Percentiles rank a stretch among this genome's conserved stretches.
Conservation (phyloP, 805 yeast species). For the Hyphopichia homilentoma region DNA sequence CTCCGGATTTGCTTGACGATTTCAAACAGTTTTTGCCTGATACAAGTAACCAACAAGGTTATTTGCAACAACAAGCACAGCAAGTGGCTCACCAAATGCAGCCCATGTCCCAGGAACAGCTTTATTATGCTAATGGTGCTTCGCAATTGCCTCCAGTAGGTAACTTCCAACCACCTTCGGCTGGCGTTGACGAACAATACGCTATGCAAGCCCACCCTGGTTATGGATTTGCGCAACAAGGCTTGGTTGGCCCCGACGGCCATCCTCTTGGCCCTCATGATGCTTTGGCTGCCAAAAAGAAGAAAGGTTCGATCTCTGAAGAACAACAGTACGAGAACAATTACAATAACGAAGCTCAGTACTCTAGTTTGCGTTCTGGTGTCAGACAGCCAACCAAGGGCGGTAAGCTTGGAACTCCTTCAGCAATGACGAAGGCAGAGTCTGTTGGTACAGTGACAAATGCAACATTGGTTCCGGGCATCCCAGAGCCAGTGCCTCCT, state of each 20-base stretch:
- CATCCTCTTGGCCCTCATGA: constrained; percentile 3
- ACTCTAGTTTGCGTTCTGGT: constrained; percentile 44
- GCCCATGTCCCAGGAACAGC: constrained; percentile 14
- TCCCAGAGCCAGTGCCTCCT: constrained; percentile 75
- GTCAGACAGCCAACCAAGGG: constrained; percentile 18
- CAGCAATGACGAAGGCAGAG: constrained; percentile 17
- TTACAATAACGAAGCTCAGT: constrained; percentile 44
- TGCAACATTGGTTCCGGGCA: constrained; percentile 78
- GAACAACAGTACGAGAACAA: constrained; percentile 27
- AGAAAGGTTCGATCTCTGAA: constrained; percentile 25
- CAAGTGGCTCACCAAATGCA: constrained; percentile 8
- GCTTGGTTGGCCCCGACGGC: constrained; percentile 12
- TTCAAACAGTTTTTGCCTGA: constrained; percentile 95
- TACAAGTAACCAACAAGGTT: constrained; percentile 38
- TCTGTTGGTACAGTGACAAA: constrained; percentile 34
- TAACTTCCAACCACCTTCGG: constrained; percentile 68
- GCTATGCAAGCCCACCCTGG: constrained; percentile 4
- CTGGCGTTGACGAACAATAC: constrained; percentile 2
- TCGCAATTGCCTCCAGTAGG: constrained; percentile 85
- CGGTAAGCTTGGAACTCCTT: constrained; percentile 7
- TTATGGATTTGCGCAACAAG: constrained; percentile 5
- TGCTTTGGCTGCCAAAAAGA: constrained; percentile 4
- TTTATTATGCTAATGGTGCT: constrained; percentile 25
- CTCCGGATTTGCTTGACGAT: constrained; percentile 92
- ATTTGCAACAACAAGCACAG: constrained; percentile 13